These are phyloP conservation scores for Rhexocercosporidium sp. DNA, from an alignment of 2,329 filamentous ascomycete genomes.

Conservation along the genomic window DNA sequence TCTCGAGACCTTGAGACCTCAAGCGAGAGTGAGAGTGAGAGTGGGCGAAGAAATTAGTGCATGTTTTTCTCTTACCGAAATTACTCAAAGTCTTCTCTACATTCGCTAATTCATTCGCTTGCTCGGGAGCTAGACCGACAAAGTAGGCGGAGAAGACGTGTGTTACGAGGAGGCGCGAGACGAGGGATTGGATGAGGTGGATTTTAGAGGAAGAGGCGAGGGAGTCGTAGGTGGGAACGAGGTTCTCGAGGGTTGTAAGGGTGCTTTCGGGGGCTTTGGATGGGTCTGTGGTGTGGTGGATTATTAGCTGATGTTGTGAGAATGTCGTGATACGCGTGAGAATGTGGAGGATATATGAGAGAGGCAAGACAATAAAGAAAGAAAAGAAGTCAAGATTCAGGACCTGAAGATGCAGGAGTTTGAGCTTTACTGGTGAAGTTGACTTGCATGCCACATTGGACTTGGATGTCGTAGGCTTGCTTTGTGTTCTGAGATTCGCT, in stretches of 20 bases:
- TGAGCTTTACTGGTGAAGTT: too few species aligned
- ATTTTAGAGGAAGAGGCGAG: slow-evolving; percentile 61
- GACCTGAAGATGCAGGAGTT: too few species aligned
- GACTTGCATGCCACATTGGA: neutral
- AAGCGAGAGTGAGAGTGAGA: neutral
- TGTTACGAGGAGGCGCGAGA: slow-evolving; percentile 64
- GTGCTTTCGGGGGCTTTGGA: slow-evolving; percentile 46
- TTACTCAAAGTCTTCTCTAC: slow-evolving; percentile 33
- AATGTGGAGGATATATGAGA: too few species aligned
- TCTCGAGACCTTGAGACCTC: neutral
- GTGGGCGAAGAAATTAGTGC: too few species aligned
- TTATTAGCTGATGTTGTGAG: slow-evolving; percentile 17
- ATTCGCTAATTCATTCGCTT: slow-evolving; percentile 53
- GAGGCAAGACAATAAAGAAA: neutral
- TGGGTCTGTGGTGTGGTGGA: slow-evolving; percentile 48
- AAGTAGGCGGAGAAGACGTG: slow-evolving; percentile 67
- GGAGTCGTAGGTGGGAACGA: slow-evolving; percentile 64
- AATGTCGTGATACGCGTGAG: neutral
- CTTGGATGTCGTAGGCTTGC: neutral
- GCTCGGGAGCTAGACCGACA: slow-evolving; percentile 62
- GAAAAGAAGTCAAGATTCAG: neutral
- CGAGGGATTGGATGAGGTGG: slow-evolving; percentile 65
- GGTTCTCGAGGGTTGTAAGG: slow-evolving; percentile 49
- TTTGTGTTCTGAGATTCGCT: neutral
- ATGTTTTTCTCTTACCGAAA: slow-evolving; percentile 31